These are phyloP conservation scores for Inga oerstediana DNA, from an alignment of 306 rosid genomes.

Conservation along the genomic window DNA sequence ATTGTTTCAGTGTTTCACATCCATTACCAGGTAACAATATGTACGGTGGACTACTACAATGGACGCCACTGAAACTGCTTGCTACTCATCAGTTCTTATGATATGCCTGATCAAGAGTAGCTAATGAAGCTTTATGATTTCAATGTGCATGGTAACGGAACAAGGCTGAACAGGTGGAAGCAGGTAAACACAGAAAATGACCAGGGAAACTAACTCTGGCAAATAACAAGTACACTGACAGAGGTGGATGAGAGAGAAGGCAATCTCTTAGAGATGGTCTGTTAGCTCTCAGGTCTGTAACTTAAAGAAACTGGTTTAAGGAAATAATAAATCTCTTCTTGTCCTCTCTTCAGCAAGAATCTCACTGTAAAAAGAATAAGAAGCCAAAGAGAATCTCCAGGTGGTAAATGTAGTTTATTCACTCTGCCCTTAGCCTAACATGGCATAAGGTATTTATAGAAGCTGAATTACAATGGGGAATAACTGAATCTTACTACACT, in stretches of 20 bases:
- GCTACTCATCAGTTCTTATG: background rate
- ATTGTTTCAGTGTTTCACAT: background rate
- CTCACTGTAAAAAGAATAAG: too few species aligned
- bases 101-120: background rate
- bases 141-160: background rate
- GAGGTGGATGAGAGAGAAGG: background rate
- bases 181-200: background rate
- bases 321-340: too few species aligned
- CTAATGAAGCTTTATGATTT: background rate
- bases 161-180: background rate
- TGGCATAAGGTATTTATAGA: too few species aligned
- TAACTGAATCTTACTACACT: too few species aligned
- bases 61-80: background rate
- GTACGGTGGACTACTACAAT: background rate
- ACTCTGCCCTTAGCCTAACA: too few species aligned
- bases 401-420: too few species aligned
- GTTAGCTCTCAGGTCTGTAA: too few species aligned
- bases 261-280: background rate
- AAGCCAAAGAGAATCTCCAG: too few species aligned
- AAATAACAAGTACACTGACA: background rate
- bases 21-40: background rate
- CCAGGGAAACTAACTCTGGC: background rate
- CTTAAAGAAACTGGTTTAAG: too few species aligned
- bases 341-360: too few species aligned
- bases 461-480: too few species aligned